Percentiles rank a stretch among this genome's conserved stretches.
Evolutionary conservation across 345 rosid genomes (phyloP).

Genomic region (Toxicodendron radicans): DNA sequence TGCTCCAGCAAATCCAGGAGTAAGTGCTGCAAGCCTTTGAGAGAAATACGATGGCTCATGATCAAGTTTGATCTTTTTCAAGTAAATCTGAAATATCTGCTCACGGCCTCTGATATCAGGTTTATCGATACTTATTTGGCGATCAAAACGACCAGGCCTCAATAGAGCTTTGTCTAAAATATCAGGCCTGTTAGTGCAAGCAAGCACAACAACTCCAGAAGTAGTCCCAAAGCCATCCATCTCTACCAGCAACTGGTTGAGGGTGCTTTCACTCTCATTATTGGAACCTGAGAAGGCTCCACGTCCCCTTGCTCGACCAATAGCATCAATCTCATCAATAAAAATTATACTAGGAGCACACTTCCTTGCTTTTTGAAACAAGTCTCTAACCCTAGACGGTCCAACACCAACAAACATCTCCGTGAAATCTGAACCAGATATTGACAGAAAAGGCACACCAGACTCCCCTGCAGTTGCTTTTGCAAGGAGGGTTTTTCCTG

Average conservation of each 20-base stretch:
- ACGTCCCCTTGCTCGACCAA: conserved; percentile 95
- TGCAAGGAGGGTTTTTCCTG: conserved; percentile 95
- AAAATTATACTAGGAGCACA: conserved; percentile 90
- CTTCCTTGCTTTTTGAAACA: conserved; percentile 94
- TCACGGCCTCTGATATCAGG: conserved; percentile 93
- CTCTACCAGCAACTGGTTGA: conserved; percentile 87
- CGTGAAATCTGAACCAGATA: conserved; percentile 96
- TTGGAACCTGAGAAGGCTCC: conserved; percentile 84
- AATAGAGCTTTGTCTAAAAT: conserved; percentile 88
- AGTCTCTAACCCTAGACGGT: conserved; percentile 90
- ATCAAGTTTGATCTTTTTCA: conserved; percentile 83
- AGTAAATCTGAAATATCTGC: conserved; percentile 81
- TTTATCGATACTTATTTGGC: conserved; percentile 83
- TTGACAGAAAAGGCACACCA: conserved; percentile 87
- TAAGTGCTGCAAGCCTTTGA: conserved; percentile 88
- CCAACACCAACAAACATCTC: conserved; percentile 99
- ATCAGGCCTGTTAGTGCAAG: conserved; percentile 97
- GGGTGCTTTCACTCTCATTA: conserved; percentile 95
- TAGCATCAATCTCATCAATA: conserved; percentile 96
- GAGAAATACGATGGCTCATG: conserved; percentile 75
- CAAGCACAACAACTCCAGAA: conserved; percentile 90
- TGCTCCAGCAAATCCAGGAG: conserved; percentile 98
- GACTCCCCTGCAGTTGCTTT: conserved; percentile 99
- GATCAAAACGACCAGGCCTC: conserved; percentile 92
- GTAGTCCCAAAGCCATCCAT: conserved; percentile 99